Evolutionary conservation across 2,329 filamentous ascomycete genomes (phyloP).

Genomic region (Trichoderma afroharzianum): DNA sequence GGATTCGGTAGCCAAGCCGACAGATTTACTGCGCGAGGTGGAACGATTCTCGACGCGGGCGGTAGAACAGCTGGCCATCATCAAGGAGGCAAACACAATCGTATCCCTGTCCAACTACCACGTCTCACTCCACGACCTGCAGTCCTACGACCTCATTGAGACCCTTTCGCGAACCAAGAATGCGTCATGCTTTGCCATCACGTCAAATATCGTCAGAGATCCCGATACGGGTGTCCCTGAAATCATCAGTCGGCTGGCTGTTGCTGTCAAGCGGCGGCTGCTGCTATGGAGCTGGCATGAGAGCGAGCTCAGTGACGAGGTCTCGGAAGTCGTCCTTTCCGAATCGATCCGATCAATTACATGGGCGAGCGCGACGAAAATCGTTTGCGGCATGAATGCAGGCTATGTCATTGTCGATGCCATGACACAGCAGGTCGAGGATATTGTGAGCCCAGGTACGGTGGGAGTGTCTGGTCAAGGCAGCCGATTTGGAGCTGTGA

Average conservation of each 20-base stretch:
- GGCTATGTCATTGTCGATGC: slow-evolving; percentile 90
- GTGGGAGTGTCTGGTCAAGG: slow-evolving; percentile 62
- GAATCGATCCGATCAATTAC: slow-evolving; percentile 85
- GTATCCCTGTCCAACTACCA: slow-evolving; percentile 88
- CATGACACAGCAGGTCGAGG: slow-evolving; percentile 65
- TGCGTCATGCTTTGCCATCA: slow-evolving; percentile 85
- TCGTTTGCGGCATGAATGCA: slow-evolving; percentile 87
- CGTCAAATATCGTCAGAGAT: slow-evolving; percentile 93
- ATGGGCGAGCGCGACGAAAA: slow-evolving; percentile 82
- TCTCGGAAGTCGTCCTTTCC: slow-evolving; percentile 71
- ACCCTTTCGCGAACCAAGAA: slow-evolving; percentile 79
- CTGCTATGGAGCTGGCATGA: slow-evolving; percentile 95
- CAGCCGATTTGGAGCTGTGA: slow-evolving; percentile 77
- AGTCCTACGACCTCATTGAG: slow-evolving; percentile 78
- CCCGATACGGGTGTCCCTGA: slow-evolving; percentile 80
- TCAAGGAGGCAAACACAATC: slow-evolving; percentile 90
- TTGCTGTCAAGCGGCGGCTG: slow-evolving; percentile 87
- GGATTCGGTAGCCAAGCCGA: slow-evolving; percentile 49
- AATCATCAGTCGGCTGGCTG: slow-evolving; percentile 86
- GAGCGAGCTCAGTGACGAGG: slow-evolving; percentile 75
- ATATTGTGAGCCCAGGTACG: slow-evolving; percentile 74
- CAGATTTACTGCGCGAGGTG: slow-evolving; percentile 83
- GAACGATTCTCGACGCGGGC: slow-evolving; percentile 90
- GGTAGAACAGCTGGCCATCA: slow-evolving; percentile 89
- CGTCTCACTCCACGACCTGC: slow-evolving; percentile 84